Evolutionary conservation across 495 filamentous ascomycete genomes (phyloP).

Genomic region (Parathielavia hyrcaniae): DNA sequence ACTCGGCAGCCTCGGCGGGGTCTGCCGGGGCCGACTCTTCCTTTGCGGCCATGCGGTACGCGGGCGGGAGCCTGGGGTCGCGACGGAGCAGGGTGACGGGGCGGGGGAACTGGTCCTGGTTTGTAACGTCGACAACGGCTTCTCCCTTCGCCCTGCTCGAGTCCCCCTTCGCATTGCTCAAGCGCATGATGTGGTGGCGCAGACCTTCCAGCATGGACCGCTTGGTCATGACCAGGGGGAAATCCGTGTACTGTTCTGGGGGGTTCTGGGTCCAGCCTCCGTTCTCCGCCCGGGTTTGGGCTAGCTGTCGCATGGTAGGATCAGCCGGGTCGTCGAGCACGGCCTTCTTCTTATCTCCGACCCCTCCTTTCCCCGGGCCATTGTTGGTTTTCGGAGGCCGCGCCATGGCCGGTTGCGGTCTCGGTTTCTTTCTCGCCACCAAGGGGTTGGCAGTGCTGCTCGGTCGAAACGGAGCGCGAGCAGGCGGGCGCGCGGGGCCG

Average conservation of each 20-base stretch:
- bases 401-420: conserved; percentile 17
- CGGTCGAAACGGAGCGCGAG: conserved; percentile 33
- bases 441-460: conserved; percentile 54
- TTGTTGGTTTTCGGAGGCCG: conserved; percentile 6
- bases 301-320: conserved; percentile 23
- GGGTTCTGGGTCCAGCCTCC: conserved; percentile 58
- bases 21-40: conserved; percentile 47
- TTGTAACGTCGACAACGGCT: conserved; percentile 56
- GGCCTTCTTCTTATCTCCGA: not conserved
- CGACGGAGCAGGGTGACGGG: conserved; percentile 85
- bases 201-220: conserved; percentile 69
- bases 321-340: conserved; percentile 1
- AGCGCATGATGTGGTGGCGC: conserved; percentile 77
- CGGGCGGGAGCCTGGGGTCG: conserved; percentile 68
- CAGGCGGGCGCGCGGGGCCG: conserved; percentile 32
- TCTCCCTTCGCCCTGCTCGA: conserved; percentile 33
- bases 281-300: conserved; percentile 37
- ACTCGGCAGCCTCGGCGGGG: conserved; percentile 60
- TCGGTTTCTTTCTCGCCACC: conserved; percentile 55
- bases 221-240: conserved; percentile 74
- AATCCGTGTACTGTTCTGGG: conserved; percentile 52
- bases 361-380: not conserved
- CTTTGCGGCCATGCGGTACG: conserved; percentile 47
- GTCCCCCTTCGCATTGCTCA: conserved; percentile 38
- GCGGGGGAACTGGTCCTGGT: conserved; percentile 75